A percentile compares a stretch with the other conserved stretches of the same genome.
phyloP scores from a whole-genome alignment of 73 alveolate genomes.

The Tetrahymena malaccensis region DNA sequence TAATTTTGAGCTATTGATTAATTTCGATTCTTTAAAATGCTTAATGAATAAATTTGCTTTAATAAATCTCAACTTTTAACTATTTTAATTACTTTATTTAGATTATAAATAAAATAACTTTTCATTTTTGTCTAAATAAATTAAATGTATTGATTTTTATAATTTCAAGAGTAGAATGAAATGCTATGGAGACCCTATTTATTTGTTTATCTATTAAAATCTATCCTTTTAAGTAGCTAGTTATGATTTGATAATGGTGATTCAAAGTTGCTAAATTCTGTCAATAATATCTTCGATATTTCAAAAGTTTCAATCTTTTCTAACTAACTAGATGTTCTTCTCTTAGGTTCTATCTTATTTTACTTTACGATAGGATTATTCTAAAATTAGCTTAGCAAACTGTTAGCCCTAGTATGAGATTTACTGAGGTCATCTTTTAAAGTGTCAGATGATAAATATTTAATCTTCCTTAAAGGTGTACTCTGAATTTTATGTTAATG shows the following conservation, averaged over 20 bases:
- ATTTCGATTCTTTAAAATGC: no score
- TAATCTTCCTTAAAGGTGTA: not conserved
- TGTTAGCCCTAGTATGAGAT: not conserved
- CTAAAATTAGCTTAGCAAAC: not conserved
- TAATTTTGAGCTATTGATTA: no score
- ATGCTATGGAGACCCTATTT: not conserved
- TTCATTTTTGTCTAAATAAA: no score
- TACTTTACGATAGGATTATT: not conserved
- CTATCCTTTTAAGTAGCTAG: not conserved
- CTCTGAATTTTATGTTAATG: not conserved
- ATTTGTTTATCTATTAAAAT: not conserved
- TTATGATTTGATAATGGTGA: not conserved
- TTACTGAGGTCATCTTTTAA: not conserved
- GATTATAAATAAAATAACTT: no score
- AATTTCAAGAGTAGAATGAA: not conserved
- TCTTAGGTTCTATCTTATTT: not conserved
- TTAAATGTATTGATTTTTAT: no score
- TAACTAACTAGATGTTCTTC: not conserved
- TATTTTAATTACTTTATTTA: no score
- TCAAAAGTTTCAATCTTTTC: not conserved
- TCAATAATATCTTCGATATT: not conserved
- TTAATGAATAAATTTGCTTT: no score
- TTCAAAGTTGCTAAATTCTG: not conserved
- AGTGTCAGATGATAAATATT: not conserved
- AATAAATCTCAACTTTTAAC: no score